Base-by-base conservation (phyloP, 2,329 filamentous ascomycete species). In the Amesomyces nigricolor region DNA sequence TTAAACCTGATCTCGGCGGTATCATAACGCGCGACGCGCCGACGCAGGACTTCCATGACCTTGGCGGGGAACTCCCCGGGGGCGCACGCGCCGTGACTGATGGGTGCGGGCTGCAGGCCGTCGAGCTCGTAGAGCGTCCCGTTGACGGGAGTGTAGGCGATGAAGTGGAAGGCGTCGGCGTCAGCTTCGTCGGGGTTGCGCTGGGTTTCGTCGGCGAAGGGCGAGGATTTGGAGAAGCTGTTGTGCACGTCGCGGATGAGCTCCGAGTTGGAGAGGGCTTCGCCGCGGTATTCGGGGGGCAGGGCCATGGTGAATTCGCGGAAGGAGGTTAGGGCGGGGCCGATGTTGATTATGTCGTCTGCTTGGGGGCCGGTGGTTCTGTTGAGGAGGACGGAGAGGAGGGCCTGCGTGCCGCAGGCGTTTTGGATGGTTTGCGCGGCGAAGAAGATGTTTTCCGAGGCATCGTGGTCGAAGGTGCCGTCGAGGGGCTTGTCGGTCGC, bases 381-480 rank as follows among this genome's bases (percentile, higher is more conserved):
- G 75, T 99, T 99, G 63, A 99, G 77, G 32, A 97, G 80, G 53
- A 97, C 89, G 51, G 88, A 94, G 40, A 99, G 82, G 46, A 99
- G 82, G 3, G 94, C 94, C 72, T 99, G 94, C 14, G 94, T 99
- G 44, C 91, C 94, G 74, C 94, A 99, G 7, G 94, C 94, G 72
- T 99, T 99, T 73, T 97, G 92, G 70, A 99, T 99, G 4, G 92
- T 97, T 75, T 99, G 94, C 30, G 87, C 85, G 4, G 94, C 94
- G 73, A 99, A 99, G 79, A 96, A 99, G 65, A 96, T 79, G 59
- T 81, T 78, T 60, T 90, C 85, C 16, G 87, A 77, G 13, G 90
- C 89, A 14, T 77, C 78, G 63, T 83, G 77, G 74, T 96, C 91
- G 71, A 89, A 96, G 35, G 75, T 78, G 58, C 94, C 94, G 70